Evolutionary conservation across 139 green algal genomes (phyloP).

Genomic region (Chlorella sorokiniana): DNA sequence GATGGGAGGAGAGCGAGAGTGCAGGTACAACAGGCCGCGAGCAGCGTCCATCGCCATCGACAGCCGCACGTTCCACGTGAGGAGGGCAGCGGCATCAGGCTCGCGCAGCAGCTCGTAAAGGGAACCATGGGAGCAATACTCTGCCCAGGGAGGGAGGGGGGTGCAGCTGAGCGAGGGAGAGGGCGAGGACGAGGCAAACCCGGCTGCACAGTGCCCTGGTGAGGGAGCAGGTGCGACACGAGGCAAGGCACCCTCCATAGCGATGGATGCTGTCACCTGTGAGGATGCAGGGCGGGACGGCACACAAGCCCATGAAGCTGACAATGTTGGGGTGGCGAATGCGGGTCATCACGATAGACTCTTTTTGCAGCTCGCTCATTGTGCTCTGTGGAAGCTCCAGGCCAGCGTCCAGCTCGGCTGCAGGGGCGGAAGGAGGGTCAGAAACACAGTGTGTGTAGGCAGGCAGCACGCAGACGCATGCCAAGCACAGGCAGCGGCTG

Average conservation of each 20-base stretch:
- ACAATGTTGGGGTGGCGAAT: constrained; percentile 4
- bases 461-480: no score
- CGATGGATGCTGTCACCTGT: not conserved
- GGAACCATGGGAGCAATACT: not conserved
- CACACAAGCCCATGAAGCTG: not conserved
- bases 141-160: no score
- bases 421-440: no score
- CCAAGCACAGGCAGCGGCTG: no score
- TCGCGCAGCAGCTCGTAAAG: not conserved
- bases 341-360: not conserved
- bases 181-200: no score
- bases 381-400: not conserved
- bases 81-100: not conserved
- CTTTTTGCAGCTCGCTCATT: not conserved
- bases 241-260: no score
- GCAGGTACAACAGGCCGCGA: no score
- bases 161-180: no score
- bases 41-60: no score
- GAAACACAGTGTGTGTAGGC: no score
- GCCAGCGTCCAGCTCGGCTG: not conserved
- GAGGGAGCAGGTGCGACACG: not conserved
- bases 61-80: not conserved
- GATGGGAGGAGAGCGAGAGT: no score
- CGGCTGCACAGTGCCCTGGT: no score
- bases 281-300: not conserved